Evolutionary conservation across 345 rosid genomes (phyloP).

Genomic region (Excoecaria agallocha): DNA sequence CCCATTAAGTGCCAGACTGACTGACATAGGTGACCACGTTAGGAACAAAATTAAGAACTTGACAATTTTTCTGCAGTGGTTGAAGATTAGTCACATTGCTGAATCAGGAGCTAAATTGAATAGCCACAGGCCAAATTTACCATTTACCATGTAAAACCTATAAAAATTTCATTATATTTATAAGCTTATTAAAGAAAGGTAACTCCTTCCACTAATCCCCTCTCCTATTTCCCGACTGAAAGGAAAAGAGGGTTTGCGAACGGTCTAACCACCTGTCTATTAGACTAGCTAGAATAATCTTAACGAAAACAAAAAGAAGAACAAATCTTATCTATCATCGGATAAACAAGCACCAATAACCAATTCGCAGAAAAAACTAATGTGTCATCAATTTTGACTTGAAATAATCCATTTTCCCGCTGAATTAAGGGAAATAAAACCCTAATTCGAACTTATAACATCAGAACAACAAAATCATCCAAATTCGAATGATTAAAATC

Average conservation of each 20-base stretch:
- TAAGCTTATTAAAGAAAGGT: neutral
- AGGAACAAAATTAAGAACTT: neutral
- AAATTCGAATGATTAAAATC: constrained; percentile 4
- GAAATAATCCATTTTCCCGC: neutral
- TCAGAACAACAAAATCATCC: neutral
- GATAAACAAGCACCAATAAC: neutral
- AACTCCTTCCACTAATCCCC: neutral
- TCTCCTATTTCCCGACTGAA: neutral
- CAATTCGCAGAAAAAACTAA: neutral
- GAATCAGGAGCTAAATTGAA: neutral
- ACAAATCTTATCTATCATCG: neutral
- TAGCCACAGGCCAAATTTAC: neutral
- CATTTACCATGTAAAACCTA: neutral
- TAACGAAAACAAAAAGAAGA: neutral
- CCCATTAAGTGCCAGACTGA: neutral
- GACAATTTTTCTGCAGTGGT: neutral
- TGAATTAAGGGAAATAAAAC: neutral
- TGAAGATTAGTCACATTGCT: neutral
- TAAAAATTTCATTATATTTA: neutral
- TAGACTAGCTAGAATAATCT: neutral
- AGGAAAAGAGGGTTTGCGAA: neutral
- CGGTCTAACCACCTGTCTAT: neutral
- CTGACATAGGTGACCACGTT: neutral
- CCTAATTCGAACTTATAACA: neutral
- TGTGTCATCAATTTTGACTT: no score